Evolutionary conservation across 2,329 filamentous ascomycete genomes (phyloP), one percentile per base, ranked within the genome.

Genomic region (Talaromyces verruculosus): DNA sequence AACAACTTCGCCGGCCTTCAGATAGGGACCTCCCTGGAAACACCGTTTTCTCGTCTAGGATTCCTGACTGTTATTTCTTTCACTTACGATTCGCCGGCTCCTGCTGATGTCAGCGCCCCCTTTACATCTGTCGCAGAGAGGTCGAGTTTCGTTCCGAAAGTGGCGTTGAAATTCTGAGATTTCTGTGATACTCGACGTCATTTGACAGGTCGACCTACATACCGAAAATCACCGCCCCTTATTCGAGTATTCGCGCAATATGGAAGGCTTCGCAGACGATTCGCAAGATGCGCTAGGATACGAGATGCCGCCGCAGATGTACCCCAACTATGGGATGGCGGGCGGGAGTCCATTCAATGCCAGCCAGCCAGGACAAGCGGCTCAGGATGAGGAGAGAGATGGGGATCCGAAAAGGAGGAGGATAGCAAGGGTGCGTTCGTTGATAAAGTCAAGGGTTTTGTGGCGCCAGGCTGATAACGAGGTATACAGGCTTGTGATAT

Each of bases 331-430:
- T 72, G 77, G 80, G 53, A 78, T 83, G 53, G 88, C 91, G 73
- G 85, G 85, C 58, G 79, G 90, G 65, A 66, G 65, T 81, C 87
- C 10, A 82, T 88, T 67, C 78, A 67, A 61, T 81, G 64, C 81
- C 87, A 63, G 79, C 85, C 71, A 61, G 78, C 71, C 47, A 15
- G 62, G 65, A 59, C 72, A 71, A 25, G 73, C 76, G 49, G 82
- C 78, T 65, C 72, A 76, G 22, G 80, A 82, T 65, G 80, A 81
- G 61, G 82, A 85, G 62, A 83, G 84, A 71, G 91, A 89, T 72
- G 94, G 97, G 74, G 88, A 66, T 45, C 61, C 93, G 22, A 98
- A 97, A 84, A 86, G 93, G 76, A 86, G 93, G 78, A 88, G 93
- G 74, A 97, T 97, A 72, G 92, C 93, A 67, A 87, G 92, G 81